Evolutionary conservation across 345 rosid species (phyloP), one percentile per base, ranked within the genome.

Genomic region (Citrus australasica): DNA sequence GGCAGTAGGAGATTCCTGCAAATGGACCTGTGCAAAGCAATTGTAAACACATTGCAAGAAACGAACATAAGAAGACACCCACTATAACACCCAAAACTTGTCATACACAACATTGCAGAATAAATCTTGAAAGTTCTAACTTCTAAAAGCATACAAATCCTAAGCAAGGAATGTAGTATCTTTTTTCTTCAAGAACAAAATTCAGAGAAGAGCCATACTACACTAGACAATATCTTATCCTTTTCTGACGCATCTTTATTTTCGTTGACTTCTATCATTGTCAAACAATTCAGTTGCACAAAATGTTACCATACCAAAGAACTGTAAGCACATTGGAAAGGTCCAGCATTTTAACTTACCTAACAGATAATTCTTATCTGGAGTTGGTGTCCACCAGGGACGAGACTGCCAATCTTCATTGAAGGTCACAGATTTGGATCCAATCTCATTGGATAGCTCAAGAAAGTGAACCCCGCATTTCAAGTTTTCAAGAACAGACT

Each of bases 381-480:
- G 82, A 81, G 82, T 83, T 82, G 98, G 99, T 17, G 97, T 92
- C 98, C 99, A 96, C 98, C 98, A 96, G 77, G 99, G 99, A 55
- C 97, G 88, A 71, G 95, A 84, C 79, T 88, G 89, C 76, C 94
- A 85, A 86, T 96, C 99, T 83, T 96, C 98, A 87, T 96, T 92
- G 80, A 89, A 90, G 69, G 88, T 89, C 85, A 92, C 76, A 28
- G 86, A 83, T 81, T 84, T 90, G 35, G 94, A 88, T 66, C 89
- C 92, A 81, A 92, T 89, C 87, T 94, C 97, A 79, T 89, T 84
- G 9, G 97, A 88, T 59, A 96, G 92, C 88, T 92, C 98, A 77
- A 89, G 87, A 81, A 91, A 89, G 76, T 87, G 85, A 84, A 67
- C 69, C 74, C 98, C 98, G 32, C 67, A 79, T 64, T 92, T 91